Percentiles rank a stretch among this genome's conserved stretches.
These are phyloP conservation scores for Phyllostachys edulis DNA, from an alignment of 176 grass and related monocot species.

Conservation along the genomic window DNA sequence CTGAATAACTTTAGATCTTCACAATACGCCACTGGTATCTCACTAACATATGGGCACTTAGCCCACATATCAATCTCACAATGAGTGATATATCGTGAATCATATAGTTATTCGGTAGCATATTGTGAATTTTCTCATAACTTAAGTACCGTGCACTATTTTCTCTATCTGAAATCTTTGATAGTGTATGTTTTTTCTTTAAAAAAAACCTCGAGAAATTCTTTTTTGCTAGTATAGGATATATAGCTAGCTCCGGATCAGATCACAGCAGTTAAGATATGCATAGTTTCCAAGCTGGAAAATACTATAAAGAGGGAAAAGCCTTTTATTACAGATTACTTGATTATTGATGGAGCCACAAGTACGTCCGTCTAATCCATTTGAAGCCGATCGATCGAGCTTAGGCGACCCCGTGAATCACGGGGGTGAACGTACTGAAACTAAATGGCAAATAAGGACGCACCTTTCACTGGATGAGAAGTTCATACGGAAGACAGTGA, in stretches of 20 bases:
- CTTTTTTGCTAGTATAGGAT: too few species aligned
- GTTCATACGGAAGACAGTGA: conserved; percentile 12
- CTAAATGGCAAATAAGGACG: background rate
- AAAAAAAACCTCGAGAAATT: too few species aligned
- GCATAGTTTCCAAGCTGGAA: background rate
- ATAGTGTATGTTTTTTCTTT: too few species aligned
- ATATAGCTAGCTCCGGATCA: background rate
- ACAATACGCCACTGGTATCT: too few species aligned
- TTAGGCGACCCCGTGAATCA: conserved; percentile 15
- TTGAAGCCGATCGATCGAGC: background rate
- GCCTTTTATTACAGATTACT: background rate
- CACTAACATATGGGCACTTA: too few species aligned
- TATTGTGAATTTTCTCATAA: too few species aligned
- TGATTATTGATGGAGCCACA: background rate
- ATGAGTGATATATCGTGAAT: too few species aligned
- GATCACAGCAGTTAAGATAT: background rate
- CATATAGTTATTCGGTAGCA: too few species aligned
- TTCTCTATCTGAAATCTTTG: too few species aligned
- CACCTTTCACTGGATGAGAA: background rate
- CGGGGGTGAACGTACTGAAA: background rate
- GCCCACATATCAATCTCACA: too few species aligned
- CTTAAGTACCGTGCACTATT: too few species aligned
- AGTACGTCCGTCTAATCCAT: background rate
- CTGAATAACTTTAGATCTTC: too few species aligned
- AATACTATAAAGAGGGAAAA: background rate